Evolutionary conservation across 345 rosid species (phyloP), one percentile per base, ranked within the genome.

Genomic region (Euclidium syriacum): DNA sequence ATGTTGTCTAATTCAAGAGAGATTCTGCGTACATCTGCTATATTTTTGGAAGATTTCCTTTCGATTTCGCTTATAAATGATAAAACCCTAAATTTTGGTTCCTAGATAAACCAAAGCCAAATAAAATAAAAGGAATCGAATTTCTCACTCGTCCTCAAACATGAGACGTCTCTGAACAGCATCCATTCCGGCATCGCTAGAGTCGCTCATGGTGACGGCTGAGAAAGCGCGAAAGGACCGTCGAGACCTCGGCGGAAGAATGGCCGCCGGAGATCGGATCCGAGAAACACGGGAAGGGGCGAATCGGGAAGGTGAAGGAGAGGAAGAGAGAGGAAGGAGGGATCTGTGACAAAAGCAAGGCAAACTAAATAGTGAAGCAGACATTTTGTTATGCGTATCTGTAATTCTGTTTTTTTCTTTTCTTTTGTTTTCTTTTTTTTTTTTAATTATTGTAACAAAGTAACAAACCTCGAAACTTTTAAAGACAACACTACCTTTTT

Each of bases 111-210:
- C 9, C 2, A 34, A 27, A 46, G 19, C 26, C 38, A 56, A 34
- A 23, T 46, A 4, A 33, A 35, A 14, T 36, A 19, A 54, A 52
- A 60, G 29, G 47, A 51, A 55, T 24, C 12, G 32, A 68, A 55
- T 44, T 32, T 52, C 75, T 56, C 68, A 76, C 98, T 92, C 94
- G 75, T 92, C 98, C 20, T 87, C 96, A 32, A 92, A 89, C 98
- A 92, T 89, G 80, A 87, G 98, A 72, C 98, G 96, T 32, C 96
- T 73, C 81, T 92, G 96, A 64, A 92, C 98, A 36, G 96, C 98
- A 73, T 92, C 98, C 96, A 92, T 92, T 74, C 83, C 87, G 18
- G 84, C 80, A 52, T 85, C 91, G 24, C 78, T 54, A 47, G 71
- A 46, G 59, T 77, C 87, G 1, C 58, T 75, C 91, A 81, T 83